Evolutionary conservation across 805 yeast species (phyloP).

Genomic region (Kuraishia borneana): DNA sequence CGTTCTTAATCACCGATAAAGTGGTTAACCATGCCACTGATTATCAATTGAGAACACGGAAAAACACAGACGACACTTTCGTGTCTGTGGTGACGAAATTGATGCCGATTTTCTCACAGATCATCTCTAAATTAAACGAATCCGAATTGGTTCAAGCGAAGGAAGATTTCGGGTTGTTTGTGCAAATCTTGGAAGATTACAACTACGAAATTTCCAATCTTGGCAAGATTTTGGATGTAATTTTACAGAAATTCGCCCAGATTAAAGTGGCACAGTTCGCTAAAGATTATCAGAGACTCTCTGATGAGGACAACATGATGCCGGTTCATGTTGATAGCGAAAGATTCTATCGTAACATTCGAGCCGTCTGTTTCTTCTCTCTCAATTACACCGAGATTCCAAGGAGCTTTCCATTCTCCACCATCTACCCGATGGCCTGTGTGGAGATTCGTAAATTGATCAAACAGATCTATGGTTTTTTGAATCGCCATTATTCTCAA

Average conservation of each 20-base stretch:
- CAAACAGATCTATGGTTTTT: constrained; percentile 50
- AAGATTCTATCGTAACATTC: constrained; percentile 49
- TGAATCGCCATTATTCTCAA: constrained; percentile 53
- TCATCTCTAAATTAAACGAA: constrained; percentile 26
- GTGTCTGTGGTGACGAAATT: constrained; percentile 51
- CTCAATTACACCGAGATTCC: constrained; percentile 27
- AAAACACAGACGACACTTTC: constrained; percentile 66
- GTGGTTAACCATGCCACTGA: constrained; percentile 53
- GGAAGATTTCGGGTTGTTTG: constrained; percentile 54
- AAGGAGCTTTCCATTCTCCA: constrained; percentile 74
- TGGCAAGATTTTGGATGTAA: constrained; percentile 45
- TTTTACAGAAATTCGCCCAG: constrained; percentile 53
- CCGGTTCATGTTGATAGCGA: constrained; percentile 61
- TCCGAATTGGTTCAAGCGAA: constrained; percentile 44
- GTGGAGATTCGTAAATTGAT: constrained; percentile 59
- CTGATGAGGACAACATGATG: constrained; percentile 80
- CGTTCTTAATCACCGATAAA: constrained; percentile 71
- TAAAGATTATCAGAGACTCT: constrained; percentile 45
- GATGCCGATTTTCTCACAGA: constrained; percentile 40
- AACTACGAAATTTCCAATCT: constrained; percentile 48
- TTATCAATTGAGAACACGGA: constrained; percentile 48
- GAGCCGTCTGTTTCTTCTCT: constrained; percentile 26
- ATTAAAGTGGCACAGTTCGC: constrained; percentile 44
- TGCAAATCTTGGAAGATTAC: constrained; percentile 68
- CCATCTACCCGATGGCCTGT: constrained; percentile 80